Evolutionary conservation across 192 early-diverging fungal genomes (phyloP).

Genomic region (Rhizophagus sp.): DNA sequence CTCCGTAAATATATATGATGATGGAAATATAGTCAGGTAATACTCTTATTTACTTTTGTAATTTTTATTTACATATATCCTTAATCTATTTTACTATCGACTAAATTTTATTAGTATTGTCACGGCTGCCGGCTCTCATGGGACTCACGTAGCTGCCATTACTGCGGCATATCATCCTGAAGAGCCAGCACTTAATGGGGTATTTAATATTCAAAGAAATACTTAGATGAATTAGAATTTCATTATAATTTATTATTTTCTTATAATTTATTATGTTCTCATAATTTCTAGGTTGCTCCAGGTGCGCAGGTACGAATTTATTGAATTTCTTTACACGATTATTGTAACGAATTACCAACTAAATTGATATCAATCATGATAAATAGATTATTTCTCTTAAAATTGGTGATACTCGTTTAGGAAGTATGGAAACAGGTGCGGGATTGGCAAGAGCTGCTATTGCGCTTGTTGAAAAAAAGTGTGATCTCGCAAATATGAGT

Average conservation of each 20-base stretch:
- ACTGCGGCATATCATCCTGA: constrained; percentile 87
- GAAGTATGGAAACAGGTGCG: constrained; percentile 81
- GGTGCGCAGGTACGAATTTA: constrained; percentile 67
- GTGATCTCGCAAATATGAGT: constrained; percentile 83
- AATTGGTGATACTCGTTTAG: constrained; percentile 81
- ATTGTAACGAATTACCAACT: not conserved
- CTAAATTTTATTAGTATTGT: constrained; percentile 62
- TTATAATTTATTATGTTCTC: constrained; percentile 13
- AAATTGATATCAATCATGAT: not conserved
- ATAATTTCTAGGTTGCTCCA: constrained; percentile 68
- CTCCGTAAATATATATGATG: constrained; percentile 93
- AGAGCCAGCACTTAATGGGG: constrained; percentile 81
- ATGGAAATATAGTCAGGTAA: constrained; percentile 66
- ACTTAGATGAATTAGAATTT: not conserved
- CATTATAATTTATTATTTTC: not conserved
- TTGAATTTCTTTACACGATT: not conserved
- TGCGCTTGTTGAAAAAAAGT: constrained; percentile 66
- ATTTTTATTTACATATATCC: not conserved
- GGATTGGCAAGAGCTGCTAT: constrained; percentile 80
- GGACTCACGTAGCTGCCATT: constrained; percentile 95
- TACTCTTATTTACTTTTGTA: not conserved
- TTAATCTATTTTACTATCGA: not conserved
- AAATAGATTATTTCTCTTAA: constrained; percentile 79
- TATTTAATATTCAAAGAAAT: constrained; percentile 34
- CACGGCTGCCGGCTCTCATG: constrained; percentile 79